Base-by-base conservation (phyloP, 495 filamentous ascomycete genomes). In the Cercophora scortea region DNA sequence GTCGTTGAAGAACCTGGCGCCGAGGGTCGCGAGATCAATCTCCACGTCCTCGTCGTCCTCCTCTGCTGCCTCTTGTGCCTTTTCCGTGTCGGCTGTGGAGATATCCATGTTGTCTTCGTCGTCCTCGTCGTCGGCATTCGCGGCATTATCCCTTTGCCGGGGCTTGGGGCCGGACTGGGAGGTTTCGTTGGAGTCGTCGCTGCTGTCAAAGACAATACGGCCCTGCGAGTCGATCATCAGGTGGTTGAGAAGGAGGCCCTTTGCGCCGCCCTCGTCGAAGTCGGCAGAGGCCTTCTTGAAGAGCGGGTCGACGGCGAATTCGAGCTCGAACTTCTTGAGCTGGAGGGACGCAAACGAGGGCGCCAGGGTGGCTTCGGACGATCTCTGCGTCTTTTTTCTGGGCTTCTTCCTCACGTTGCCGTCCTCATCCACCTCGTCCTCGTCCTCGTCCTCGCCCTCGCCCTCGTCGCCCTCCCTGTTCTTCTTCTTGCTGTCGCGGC, bases 261-360 rank as follows among this genome's bases (percentile, higher is more conserved):
- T 99, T 15, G 94, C 94, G 47, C 93, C 93, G 19, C 93, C 93
- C 72, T 99, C 93, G 62, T 99, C 93, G 61, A 97, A 97, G 66
- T 99, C 93, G 18, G 93, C 93, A 3, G 91, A 91, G 0, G 90
- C 94, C 61, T 99, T 99, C 65, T 97, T 97, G 79, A 97, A 99
- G 8, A 99, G 72, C 4, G 93, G 93, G 60, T 99, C 93, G 19
- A 99, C 93, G 1, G 90, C 86, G 56, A 99, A 95, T 61, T 99
- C 93, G 34, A 97, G 80, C 57, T 99, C 93, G 56, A 97, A 89
- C 62, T 97, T 97, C 66, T 99, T 97, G 45, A 97, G 76, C 67
- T 94, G 90, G 49, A 99, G 64, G 2, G 90, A 83, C 16, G 86
- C 79, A 64, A 97, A 97, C 0, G 88, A 90, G 0, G 86, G 83